Evolutionary conservation across 495 filamentous ascomycete genomes (phyloP).

Genomic region (Glarea lozoyensis): DNA sequence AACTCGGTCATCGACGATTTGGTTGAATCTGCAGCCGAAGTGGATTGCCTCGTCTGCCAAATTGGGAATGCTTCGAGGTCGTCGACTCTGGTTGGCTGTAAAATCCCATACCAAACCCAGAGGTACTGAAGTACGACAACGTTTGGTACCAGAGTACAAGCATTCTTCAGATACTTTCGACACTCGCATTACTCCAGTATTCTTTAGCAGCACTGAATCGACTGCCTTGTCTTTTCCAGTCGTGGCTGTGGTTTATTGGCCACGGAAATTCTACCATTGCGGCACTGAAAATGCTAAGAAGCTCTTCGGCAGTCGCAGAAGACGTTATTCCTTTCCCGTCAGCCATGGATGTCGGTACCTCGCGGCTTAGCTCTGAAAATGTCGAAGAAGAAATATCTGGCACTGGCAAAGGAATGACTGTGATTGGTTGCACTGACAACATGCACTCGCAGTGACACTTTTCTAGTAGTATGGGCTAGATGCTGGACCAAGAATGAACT

Average conservation of each 20-base stretch:
- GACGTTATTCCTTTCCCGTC: neutral
- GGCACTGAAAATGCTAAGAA: constrained; percentile 1
- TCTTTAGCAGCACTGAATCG: neutral
- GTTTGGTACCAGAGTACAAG: neutral
- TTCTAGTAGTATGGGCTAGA: no score
- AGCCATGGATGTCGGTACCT: neutral
- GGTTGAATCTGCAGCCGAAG: constrained; percentile 1
- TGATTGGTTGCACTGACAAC: no score
- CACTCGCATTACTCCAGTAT: neutral
- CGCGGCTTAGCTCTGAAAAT: no score
- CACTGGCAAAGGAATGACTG: no score
- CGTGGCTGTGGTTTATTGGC: constrained; percentile 11
- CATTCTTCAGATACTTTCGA: neutral
- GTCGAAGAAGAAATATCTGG: no score
- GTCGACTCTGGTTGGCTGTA: constrained; percentile 2
- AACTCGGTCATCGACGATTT: neutral
- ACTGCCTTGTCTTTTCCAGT: neutral
- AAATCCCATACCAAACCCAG: neutral
- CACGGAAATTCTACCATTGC: neutral
- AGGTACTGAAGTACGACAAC: constrained; percentile 1
- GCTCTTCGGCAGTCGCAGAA: constrained; percentile 1
- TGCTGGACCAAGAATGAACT: no score
- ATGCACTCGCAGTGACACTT: no score
- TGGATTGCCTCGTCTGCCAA: constrained; percentile 19
- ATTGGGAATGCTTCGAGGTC: no score